A percentile compares a stretch with the other conserved stretches of the same genome.
phyloP scores from a whole-genome alignment of 768 basidiomycete genomes.

The Collybiopsis confluens region DNA sequence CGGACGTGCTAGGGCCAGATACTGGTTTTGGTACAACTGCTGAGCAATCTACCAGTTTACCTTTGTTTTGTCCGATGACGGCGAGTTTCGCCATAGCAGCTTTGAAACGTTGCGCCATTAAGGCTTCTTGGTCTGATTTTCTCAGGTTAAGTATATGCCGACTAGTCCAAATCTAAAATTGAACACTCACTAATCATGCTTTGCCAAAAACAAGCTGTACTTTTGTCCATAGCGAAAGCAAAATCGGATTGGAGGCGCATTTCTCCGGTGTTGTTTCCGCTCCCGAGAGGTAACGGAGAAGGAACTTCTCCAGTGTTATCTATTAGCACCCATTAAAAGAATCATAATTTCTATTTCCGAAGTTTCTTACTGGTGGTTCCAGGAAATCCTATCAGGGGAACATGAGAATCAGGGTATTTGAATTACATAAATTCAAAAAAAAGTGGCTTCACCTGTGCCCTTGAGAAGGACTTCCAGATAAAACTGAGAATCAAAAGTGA shows the following conservation, averaged over 20 bases:
- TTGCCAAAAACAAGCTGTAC: conserved; percentile 40
- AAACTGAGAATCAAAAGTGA: conserved; percentile 27
- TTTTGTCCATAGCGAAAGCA: conserved; percentile 19
- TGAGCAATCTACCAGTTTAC: conserved; percentile 15
- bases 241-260: conserved; percentile 27
- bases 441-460: conserved; percentile 10
- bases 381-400: conserved; percentile 16
- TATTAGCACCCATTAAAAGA: background rate
- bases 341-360: background rate
- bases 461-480: conserved; percentile 20
- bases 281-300: conserved; percentile 13
- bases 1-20: conserved; percentile 13
- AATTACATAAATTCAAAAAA: no score
- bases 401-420: no score
- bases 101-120: conserved; percentile 10
- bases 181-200: conserved; percentile 23
- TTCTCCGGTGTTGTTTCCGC: conserved; percentile 16
- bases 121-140: conserved; percentile 4
- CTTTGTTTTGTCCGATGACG: conserved; percentile 13
- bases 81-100: conserved; percentile 16
- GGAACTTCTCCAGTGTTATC: conserved; percentile 19
- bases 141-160: no score
- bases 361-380: conserved; percentile 14
- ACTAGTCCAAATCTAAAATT: no score
- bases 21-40: conserved; percentile 15